A percentile compares a stretch with the other conserved stretches of the same genome.
phyloP scores from a whole-genome alignment of 2,329 filamentous ascomycete genomes.

The Diaporthe sp. region DNA sequence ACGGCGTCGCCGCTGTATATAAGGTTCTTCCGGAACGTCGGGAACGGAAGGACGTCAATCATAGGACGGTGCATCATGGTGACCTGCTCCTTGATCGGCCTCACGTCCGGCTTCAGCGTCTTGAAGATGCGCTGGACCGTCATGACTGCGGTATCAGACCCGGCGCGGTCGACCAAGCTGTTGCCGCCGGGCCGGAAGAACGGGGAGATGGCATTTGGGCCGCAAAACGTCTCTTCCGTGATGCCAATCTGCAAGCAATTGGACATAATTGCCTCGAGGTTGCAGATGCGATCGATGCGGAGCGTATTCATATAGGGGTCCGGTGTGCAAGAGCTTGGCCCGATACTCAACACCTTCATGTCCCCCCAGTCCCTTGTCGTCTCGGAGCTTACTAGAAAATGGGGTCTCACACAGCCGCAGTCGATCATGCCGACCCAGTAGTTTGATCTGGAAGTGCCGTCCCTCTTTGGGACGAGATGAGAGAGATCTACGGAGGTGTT shows the following conservation, averaged over 20 bases:
- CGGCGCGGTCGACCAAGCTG: conserved; percentile 3
- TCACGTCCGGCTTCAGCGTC: conserved; percentile 45
- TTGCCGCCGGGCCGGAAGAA: conserved; percentile 44
- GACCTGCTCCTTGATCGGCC: conserved; percentile 45
- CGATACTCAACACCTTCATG: conserved; percentile 39
- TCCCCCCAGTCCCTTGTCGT: neutral
- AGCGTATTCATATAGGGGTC: conserved; percentile 47
- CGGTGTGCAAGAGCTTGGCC: conserved; percentile 35
- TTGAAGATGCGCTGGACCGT: conserved; percentile 45
- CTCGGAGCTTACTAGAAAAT: conserved; percentile 38
- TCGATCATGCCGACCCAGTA: conserved; percentile 28
- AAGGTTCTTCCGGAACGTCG: conserved; percentile 45
- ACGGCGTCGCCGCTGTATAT: conserved; percentile 38
- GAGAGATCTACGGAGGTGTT: conserved; percentile 24
- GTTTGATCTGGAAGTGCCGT: neutral
- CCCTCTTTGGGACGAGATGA: conserved; percentile 1
- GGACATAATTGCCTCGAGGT: conserved; percentile 43
- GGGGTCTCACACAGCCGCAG: conserved; percentile 40
- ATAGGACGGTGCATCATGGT: conserved; percentile 44
- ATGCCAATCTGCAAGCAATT: conserved; percentile 45
- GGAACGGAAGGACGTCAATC: conserved; percentile 47
- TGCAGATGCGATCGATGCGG: conserved; percentile 48
- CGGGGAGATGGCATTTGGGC: conserved; percentile 45
- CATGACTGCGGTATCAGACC: conserved; percentile 36
- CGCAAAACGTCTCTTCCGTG: conserved; percentile 45